Conservation (phyloP, 768 basidiomycete species). For the Tephrocybe rancida region DNA sequence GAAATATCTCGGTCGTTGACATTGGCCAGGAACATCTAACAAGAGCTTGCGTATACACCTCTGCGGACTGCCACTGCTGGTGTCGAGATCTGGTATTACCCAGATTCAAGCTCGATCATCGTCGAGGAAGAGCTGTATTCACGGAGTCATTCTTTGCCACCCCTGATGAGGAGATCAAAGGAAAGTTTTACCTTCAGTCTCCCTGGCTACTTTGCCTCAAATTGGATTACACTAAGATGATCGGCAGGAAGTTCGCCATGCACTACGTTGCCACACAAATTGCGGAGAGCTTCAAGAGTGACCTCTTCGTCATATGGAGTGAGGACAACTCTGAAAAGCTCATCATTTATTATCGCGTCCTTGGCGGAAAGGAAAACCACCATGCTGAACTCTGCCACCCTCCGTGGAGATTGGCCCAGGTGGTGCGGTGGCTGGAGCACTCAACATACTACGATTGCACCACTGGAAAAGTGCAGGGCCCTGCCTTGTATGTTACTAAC, state of each 20-base stretch:
- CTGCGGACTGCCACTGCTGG: conserved; percentile 92
- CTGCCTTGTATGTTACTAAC: too few species aligned
- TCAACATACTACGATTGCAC: too few species aligned
- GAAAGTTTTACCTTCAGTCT: conserved; percentile 88
- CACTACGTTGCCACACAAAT: conserved; percentile 92
- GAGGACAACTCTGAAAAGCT: conserved; percentile 99
- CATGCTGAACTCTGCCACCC: conserved; percentile 92
- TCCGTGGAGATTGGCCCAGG: too few species aligned
- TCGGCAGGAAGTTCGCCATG: conserved; percentile 96
- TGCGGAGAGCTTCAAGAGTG: conserved; percentile 92
- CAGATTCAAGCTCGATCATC: conserved; percentile 88
- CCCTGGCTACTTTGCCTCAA: conserved; percentile 98
- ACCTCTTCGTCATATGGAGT: conserved; percentile 97
- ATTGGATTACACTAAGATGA: conserved; percentile 96
- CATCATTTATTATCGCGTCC: conserved; percentile 92
- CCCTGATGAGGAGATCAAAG: conserved; percentile 94
- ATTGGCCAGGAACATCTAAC: conserved; percentile 85
- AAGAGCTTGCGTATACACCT: conserved; percentile 92
- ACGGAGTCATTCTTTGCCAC: conserved; percentile 99
- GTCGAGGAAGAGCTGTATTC: conserved; percentile 96
- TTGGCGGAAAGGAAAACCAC: conserved; percentile 88
- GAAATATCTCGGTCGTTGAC: conserved; percentile 62
- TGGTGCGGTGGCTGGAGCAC: too few species aligned
- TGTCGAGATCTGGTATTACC: conserved; percentile 98
- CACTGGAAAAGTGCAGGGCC: too few species aligned